Evolutionary conservation across 2,329 filamentous ascomycete species (phyloP), one percentile per base, ranked within the genome.

Genomic region (Pseudogymnoascus pannorum): DNA sequence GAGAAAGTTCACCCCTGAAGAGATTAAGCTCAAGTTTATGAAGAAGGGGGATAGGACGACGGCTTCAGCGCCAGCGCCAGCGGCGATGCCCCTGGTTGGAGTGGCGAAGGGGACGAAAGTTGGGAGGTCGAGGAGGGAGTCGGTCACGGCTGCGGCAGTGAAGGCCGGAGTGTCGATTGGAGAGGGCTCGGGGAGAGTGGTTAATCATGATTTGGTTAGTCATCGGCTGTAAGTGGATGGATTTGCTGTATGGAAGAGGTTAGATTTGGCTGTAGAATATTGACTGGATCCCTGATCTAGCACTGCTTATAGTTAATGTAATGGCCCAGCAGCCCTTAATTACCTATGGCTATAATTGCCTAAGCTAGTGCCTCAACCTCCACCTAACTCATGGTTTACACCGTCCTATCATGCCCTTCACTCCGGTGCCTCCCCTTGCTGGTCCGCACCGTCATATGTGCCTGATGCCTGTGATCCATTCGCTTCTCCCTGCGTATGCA

Each of bases 1-100:
- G n/a, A 76, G 80, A 42, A 76, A 74, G 58, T 91, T 92, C 66
- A 81, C 76, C 0, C 83, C 88, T 69, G 81, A 83, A 63, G 87
- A 89, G 63, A 86, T 90, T 63, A 72, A 67, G 33, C 72, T 74
- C 57, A 87, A 86, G 71, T 89, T 85, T 24, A 71, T 60, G 31
- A 58, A 58, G 57, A 38, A 38, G 18, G 57, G 31, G 31, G 22
- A 16, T 20, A 22, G 12, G 29, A 5, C 18, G 31, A 1, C 18
- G 31, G 57, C 48, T 7, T 14, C 24, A 31, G n/a, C 48, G 12
- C 16, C 29, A 3, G 14, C 12, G 20, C 6, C 22, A 8, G 26
- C 6, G 24, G 12, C 14, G 57, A 31, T 58, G 57, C 31, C 18
- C 5, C 29, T 35, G 12, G 18, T 35, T 36, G 57, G 22, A 14